Conservation (phyloP, 345 rosid species). For the Hypericum perforatum region DNA sequence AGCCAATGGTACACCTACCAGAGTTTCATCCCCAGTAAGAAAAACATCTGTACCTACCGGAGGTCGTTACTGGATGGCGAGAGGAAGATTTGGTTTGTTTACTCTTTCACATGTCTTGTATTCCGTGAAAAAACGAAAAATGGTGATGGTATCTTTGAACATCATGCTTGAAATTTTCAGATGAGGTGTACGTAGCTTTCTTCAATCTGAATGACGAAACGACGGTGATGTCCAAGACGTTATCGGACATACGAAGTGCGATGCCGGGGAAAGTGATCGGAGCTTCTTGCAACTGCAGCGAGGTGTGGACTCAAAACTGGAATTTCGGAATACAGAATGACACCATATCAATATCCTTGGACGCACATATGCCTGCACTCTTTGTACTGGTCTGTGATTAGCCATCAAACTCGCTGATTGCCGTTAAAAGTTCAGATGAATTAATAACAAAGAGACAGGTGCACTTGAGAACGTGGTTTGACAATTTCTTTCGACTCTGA, state of each 20-base stretch:
- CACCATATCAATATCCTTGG: constrained; percentile 30
- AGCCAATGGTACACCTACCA: not conserved
- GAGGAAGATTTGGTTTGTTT: constrained; percentile 58
- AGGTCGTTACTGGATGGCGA: constrained; percentile 77
- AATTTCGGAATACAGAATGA: constrained; percentile 18
- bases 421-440: too few species aligned
- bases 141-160: too few species aligned
- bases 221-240: constrained; percentile 39
- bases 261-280: constrained; percentile 27
- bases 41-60: constrained; percentile 24
- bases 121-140: not conserved
- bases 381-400: constrained; percentile 44
- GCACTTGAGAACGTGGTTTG: too few species aligned
- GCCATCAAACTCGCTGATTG: too few species aligned
- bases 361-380: constrained; percentile 47
- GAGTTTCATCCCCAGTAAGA: not conserved
- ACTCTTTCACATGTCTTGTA: not conserved
- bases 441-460: too few species aligned
- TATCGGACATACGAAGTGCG: constrained; percentile 47
- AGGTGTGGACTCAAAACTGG: constrained; percentile 54
- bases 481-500: too few species aligned
- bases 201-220: constrained; percentile 17
- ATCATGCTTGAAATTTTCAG: too few species aligned
- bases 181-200: constrained; percentile 20
- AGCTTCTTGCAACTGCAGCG: constrained; percentile 37